phyloP scores from a whole-genome alignment of 2,329 filamentous ascomycete genomes.

The Penicillium griseofulvum region DNA sequence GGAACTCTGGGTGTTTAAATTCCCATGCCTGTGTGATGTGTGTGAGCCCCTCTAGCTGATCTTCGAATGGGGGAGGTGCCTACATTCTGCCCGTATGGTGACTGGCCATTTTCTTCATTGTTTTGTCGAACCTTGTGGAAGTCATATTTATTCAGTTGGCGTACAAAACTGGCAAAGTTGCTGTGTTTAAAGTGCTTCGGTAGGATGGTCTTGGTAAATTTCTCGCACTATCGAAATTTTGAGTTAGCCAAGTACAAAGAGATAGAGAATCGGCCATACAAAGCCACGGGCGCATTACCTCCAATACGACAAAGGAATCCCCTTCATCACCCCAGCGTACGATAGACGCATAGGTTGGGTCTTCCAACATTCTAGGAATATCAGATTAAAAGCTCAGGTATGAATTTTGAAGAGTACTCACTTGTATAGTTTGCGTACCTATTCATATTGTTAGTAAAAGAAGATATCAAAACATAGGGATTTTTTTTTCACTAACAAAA shows the following conservation, averaged over 20 bases:
- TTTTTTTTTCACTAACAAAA: slow-evolving; percentile 66
- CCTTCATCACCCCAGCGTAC: slow-evolving; percentile 94
- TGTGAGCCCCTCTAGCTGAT: not conserved
- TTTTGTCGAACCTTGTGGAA: slow-evolving; percentile 96
- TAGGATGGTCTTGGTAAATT: slow-evolving; percentile 94
- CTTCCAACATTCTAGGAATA: slow-evolving; percentile 80
- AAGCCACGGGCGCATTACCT: slow-evolving; percentile 57
- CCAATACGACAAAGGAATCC: slow-evolving; percentile 93
- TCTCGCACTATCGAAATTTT: slow-evolving; percentile 71
- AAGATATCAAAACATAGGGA: slow-evolving; percentile 11
- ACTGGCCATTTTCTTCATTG: slow-evolving; percentile 79
- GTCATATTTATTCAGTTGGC: slow-evolving; percentile 94
- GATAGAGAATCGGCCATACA: slow-evolving; percentile 12
- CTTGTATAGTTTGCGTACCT: slow-evolving; percentile 99
- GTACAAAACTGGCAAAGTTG: slow-evolving; percentile 96
- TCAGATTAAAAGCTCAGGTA: slow-evolving; percentile 9
- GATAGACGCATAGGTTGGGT: slow-evolving; percentile 85
- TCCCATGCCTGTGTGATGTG: slow-evolving; percentile 72
- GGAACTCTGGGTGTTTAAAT: slow-evolving; percentile 96
- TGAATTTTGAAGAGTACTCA: slow-evolving; percentile 59
- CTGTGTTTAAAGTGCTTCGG: slow-evolving; percentile 99
- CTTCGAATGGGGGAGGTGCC: slow-evolving; percentile 9
- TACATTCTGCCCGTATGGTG: slow-evolving; percentile 77
- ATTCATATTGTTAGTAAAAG: slow-evolving; percentile 25
- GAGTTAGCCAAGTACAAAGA: slow-evolving; percentile 17